Evolutionary conservation across 352 stramenopile genomes (phyloP).

Genomic region (Pythium guiyangense): DNA sequence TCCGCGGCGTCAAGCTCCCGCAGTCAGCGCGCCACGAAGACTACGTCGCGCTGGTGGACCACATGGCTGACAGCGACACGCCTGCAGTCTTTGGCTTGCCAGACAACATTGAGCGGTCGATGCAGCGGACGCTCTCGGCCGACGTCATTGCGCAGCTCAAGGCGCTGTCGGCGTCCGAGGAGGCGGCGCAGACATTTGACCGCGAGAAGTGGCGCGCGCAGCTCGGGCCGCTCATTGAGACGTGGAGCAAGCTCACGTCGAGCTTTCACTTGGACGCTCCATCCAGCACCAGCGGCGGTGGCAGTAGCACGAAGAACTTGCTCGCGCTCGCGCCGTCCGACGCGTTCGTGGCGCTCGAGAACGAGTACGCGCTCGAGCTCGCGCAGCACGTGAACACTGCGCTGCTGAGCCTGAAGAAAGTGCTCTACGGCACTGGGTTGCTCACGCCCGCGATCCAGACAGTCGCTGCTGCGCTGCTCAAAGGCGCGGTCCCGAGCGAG

Average conservation of each 20-base stretch:
- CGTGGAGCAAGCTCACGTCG: constrained; percentile 82
- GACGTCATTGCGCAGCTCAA: constrained; percentile 87
- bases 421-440: constrained; percentile 89
- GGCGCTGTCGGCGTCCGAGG: constrained; percentile 66
- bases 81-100: constrained; percentile 90
- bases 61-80: constrained; percentile 62
- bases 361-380: constrained; percentile 76
- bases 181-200: constrained; percentile 79
- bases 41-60: constrained; percentile 67
- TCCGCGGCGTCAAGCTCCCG: constrained; percentile 70
- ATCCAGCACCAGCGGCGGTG: background rate
- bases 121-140: constrained; percentile 86
- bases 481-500: constrained; percentile 61
- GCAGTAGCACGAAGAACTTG: constrained; percentile 26
- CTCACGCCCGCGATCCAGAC: constrained; percentile 88
- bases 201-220: constrained; percentile 88
- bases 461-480: constrained; percentile 67
- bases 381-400: constrained; percentile 61
- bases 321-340: constrained; percentile 69
- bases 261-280: constrained; percentile 44
- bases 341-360: constrained; percentile 90
- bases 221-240: constrained; percentile 87
- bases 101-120: constrained; percentile 93
- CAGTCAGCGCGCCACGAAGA: constrained; percentile 57
- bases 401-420: constrained; percentile 80